phyloP scores from a whole-genome alignment of 2,329 filamentous ascomycete species.

The Colletotrichum karsti region DNA sequence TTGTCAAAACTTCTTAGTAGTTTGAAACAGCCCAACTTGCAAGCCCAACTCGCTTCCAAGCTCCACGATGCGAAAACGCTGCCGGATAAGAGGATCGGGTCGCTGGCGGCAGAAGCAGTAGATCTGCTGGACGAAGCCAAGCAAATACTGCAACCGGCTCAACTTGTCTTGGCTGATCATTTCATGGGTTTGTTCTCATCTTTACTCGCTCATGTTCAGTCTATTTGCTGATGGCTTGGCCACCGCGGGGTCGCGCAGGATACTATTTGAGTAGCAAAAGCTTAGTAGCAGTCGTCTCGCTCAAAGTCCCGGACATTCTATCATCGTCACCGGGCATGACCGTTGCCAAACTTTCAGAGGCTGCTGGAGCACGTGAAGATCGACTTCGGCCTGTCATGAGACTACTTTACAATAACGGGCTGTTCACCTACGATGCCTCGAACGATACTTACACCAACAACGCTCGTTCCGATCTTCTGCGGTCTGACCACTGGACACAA shows the following conservation, averaged over 20 bases:
- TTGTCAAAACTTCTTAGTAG: background rate
- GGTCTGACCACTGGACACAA: constrained; percentile 49
- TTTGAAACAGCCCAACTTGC: background rate
- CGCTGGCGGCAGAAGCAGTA: background rate
- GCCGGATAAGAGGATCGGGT: background rate
- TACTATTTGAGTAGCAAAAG: constrained; percentile 39
- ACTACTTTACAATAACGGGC: constrained; percentile 41
- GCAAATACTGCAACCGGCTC: constrained; percentile 26
- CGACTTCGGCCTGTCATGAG: constrained; percentile 43
- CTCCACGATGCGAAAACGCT: background rate
- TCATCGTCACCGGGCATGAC: constrained; percentile 30
- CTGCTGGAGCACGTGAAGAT: constrained; percentile 31
- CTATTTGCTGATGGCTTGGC: background rate
- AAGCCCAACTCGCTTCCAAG: background rate
- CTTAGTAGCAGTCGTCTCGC: constrained; percentile 39
- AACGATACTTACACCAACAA: constrained; percentile 44
- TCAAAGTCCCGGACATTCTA: constrained; percentile 40
- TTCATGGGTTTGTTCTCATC: constrained; percentile 29
- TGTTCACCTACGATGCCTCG: constrained; percentile 41
- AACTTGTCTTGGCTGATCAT: constrained; percentile 31
- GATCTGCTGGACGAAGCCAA: constrained; percentile 7
- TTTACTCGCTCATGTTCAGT: background rate
- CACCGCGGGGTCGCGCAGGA: too few relatives aligned
- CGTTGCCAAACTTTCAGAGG: constrained; percentile 28
- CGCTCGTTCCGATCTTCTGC: constrained; percentile 41